Percentiles rank a stretch among this genome's conserved stretches.
phyloP scores from a whole-genome alignment of 768 basidiomycete genomes.

The Pleurotus tuber-regium region DNA sequence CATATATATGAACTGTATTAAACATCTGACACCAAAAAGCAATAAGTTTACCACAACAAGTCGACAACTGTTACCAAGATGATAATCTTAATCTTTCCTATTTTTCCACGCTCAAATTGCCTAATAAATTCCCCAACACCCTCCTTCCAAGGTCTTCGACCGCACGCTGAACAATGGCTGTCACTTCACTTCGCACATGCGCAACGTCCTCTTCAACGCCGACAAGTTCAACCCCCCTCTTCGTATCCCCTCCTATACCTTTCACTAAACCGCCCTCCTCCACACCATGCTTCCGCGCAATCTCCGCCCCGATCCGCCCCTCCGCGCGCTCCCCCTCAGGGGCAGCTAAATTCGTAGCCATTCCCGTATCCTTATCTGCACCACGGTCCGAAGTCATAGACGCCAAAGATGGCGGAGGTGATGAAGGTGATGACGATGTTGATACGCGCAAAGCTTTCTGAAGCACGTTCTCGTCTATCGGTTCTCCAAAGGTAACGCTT shows the following conservation, averaged over 20 bases:
- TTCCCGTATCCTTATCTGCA: not conserved
- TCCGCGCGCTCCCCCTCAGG: conserved; percentile 14
- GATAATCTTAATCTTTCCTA: too few relatives aligned
- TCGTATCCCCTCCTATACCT: conserved; percentile 7
- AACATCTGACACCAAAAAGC: too few relatives aligned
- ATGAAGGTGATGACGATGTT: too few relatives aligned
- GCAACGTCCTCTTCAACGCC: conserved; percentile 28
- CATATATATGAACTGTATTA: too few relatives aligned
- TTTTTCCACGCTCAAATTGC: too few relatives aligned
- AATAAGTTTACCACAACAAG: too few relatives aligned
- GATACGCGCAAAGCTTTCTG: conserved; percentile 14
- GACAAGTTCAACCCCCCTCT: too few relatives aligned
- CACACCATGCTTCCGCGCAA: not conserved
- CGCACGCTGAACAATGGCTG: conserved; percentile 46
- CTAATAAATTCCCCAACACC: conserved; percentile 40
- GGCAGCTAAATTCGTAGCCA: too few relatives aligned
- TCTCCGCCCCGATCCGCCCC: conserved; percentile 23
- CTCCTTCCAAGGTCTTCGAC: conserved; percentile 54
- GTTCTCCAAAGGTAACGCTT: conserved; percentile 78
- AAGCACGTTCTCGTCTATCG: conserved; percentile 49
- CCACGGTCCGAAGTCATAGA: too few relatives aligned
- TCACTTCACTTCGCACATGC: conserved; percentile 50
- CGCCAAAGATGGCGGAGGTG: too few relatives aligned
- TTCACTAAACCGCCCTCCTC: too few relatives aligned
- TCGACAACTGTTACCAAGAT: too few relatives aligned